A percentile compares a stretch with the other conserved stretches of the same genome.
phyloP scores from a whole-genome alignment of 768 basidiomycete species.

The Paxillus ammoniavirescens region DNA sequence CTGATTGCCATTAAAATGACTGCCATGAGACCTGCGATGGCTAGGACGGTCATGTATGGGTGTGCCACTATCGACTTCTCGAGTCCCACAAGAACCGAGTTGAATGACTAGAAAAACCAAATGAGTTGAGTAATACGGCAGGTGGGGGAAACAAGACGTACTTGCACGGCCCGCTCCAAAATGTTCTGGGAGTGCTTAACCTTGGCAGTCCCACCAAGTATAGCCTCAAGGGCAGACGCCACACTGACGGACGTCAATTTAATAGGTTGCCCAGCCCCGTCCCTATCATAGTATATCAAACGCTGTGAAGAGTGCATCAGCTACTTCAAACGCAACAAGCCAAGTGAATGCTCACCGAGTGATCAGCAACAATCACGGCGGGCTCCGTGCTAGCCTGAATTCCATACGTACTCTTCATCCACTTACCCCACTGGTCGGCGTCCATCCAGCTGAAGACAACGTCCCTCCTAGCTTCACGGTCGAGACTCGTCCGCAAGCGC shows the following conservation, averaged over 20 bases:
- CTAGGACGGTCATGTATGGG: conserved; percentile 16
- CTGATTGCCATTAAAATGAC: conserved; percentile 11
- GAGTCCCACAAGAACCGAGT: conserved; percentile 5
- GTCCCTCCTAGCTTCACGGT: conserved; percentile 36
- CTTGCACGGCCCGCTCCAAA: conserved; percentile 64
- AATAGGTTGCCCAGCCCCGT: conserved; percentile 53
- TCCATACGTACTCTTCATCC: conserved; percentile 93
- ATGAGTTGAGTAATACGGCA: background rate
- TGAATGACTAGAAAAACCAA: conserved; percentile 16
- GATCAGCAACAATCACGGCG: conserved; percentile 74
- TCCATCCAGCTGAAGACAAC: conserved; percentile 94
- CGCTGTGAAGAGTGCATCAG: conserved; percentile 38
- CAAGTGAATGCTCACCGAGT: conserved; percentile 50
- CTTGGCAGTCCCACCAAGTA: conserved; percentile 45
- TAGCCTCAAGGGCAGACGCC: conserved; percentile 69
- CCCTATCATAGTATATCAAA: conserved; percentile 74
- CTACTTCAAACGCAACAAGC: background rate
- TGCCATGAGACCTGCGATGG: conserved; percentile 9
- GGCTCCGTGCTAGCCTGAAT: conserved; percentile 37
- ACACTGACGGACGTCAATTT: conserved; percentile 55
- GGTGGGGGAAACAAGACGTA: conserved; percentile 35
- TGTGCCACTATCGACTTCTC: conserved; percentile 14
- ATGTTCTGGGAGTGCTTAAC: conserved; percentile 69
- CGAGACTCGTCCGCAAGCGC: conserved; percentile 38
- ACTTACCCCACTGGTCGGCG: conserved; percentile 74